Percentiles rank a stretch among this genome's conserved stretches.
Evolutionary conservation across 1,139 yeast species (phyloP).

Genomic region (Yamadazyma songkhlaensis): DNA sequence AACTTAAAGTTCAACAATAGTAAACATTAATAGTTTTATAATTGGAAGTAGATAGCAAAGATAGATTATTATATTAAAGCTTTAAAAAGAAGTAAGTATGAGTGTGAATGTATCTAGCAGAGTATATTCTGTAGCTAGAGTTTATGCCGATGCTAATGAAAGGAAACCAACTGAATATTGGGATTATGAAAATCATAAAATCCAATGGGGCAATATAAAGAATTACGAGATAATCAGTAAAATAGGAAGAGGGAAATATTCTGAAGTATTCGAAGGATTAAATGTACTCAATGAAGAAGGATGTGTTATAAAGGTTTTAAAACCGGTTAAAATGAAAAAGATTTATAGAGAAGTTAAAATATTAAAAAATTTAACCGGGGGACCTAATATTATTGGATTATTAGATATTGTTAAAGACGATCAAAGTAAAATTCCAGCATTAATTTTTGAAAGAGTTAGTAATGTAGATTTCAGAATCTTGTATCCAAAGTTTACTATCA

Average conservation of each 20-base stretch:
- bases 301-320: slow-evolving; percentile 71
- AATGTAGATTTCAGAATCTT: slow-evolving; percentile 71
- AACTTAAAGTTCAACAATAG: too few species aligned
- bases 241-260: slow-evolving; percentile 95
- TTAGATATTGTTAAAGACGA: slow-evolving; percentile 77
- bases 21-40: too few species aligned
- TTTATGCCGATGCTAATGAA: slow-evolving; percentile 82
- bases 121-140: slow-evolving; percentile 74
- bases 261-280: slow-evolving; percentile 86
- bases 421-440: slow-evolving; percentile 69
- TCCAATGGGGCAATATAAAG: slow-evolving; percentile 69
- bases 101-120: slow-evolving; percentile 23
- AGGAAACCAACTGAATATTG: slow-evolving; percentile 82
- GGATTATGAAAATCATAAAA: slow-evolving; percentile 81
- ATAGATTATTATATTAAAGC: too few species aligned
- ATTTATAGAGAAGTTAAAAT: slow-evolving; percentile 76
- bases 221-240: slow-evolving; percentile 89
- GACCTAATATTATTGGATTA: slow-evolving; percentile 67
- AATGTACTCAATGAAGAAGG: slow-evolving; percentile 46
- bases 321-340: slow-evolving; percentile 78
- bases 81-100: slow-evolving; percentile 15
- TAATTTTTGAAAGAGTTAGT: slow-evolving; percentile 67
- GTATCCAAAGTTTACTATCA: slow-evolving; percentile 61
- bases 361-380: slow-evolving; percentile 70
- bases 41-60: neutral